Base-by-base conservation (phyloP, 164 flowering plant genomes). In the Tetracentron sinense region DNA sequence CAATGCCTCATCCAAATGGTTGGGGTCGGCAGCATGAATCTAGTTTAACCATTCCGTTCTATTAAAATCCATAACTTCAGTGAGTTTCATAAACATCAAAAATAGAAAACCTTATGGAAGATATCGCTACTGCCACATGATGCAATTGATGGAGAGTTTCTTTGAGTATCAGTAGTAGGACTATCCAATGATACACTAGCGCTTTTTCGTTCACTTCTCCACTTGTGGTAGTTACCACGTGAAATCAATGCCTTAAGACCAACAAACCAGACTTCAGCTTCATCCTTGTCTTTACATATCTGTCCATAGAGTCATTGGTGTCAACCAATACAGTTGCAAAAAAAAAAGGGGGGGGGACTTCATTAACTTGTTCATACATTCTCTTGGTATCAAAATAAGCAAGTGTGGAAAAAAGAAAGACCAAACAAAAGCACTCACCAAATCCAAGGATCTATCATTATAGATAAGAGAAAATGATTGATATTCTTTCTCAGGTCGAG, bases 281-380 rank as follows among this genome's bases (percentile, higher is more conserved):
- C 98, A 66, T 86, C 96, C 74, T 90, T 92, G 70, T 92, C 98
- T 73, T 92, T 92, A 68, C 98, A 92, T 69, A 92, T 90, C 98
- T 92, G 81, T 69, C 58, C 64, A 66, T n/a, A 51, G 27, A 42
- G 31, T 26, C 42, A 61, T 21, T 22, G 4, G 44, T 59, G 53
- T 49, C 47, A 58, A 65, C 60, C 28, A 51, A 26, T 14, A 58
- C 15, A 44, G 50, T 58, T 20, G 28, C 21, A 23, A 55, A 30
- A 16, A 31, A 30, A 55, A 20, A 28, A 8, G 6, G 5, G 3
- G 6, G 15, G 57, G n/a, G 21, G 8, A 31, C 19, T 56, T 25
- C 16, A 58, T 38, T 31, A 20, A 16, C 15, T 38, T 21, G 15
- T 20, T 30, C 38, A 58, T 1, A 8, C 5, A 7, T n/a, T 42